These are phyloP conservation scores for Volvox africanus DNA, from an alignment of 139 green algal species.

Conservation along the genomic window DNA sequence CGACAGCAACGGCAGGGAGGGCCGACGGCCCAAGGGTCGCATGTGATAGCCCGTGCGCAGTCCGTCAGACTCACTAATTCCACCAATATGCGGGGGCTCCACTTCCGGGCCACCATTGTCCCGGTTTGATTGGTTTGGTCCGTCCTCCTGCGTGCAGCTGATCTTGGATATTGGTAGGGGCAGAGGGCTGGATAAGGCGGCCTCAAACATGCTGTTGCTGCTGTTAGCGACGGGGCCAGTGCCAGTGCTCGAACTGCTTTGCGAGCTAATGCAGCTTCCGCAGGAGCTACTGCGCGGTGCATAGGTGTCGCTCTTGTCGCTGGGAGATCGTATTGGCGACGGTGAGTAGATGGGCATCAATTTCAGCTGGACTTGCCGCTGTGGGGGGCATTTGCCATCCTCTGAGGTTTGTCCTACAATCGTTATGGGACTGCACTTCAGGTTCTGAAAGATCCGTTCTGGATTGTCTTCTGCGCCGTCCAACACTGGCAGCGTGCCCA, in stretches of 20 bases:
- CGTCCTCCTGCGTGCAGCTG: not conserved
- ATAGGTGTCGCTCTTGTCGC: not conserved
- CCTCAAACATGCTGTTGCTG: no score
- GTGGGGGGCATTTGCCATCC: no score
- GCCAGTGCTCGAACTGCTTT: not conserved
- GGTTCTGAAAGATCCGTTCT: no score
- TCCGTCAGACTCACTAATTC: not conserved
- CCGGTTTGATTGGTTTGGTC: not conserved
- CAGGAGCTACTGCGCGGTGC: not conserved
- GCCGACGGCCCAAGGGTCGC: no score
- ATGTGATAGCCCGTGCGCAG: not conserved
- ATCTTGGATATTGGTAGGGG: not conserved
- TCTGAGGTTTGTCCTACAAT: no score
- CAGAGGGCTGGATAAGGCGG: not conserved
- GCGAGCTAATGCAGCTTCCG: not conserved
- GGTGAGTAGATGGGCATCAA: not conserved
- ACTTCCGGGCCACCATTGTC: not conserved
- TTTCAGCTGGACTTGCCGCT: no score
- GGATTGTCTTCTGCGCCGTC: no score
- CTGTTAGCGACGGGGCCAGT: not conserved
- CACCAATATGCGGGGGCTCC: not conserved
- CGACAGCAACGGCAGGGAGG: not conserved
- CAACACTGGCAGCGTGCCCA: no score
- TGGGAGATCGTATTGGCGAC: not conserved
- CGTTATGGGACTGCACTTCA: no score